Percentiles rank a stretch among this genome's conserved stretches.
Evolutionary conservation across 2,329 filamentous ascomycete species (phyloP).

Genomic region (Colletotrichum tropicicola): DNA sequence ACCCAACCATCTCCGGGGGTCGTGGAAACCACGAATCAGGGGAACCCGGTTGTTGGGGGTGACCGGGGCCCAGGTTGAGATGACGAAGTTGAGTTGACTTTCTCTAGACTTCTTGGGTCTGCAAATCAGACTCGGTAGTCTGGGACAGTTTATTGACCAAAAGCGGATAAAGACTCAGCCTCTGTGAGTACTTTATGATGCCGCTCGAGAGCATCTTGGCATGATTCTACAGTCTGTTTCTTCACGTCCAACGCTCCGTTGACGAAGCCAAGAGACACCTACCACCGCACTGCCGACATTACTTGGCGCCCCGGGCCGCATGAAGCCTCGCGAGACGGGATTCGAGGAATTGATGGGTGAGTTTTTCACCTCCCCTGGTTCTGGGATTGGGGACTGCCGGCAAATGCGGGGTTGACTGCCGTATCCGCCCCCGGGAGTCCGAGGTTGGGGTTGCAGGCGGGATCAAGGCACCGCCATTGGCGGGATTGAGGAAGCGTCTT

Average conservation of each 20-base stretch:
- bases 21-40: constrained; percentile 28
- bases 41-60: not conserved
- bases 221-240: too few relatives aligned
- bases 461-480: constrained; percentile 1
- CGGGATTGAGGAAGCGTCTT: not conserved
- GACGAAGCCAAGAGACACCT: not conserved
- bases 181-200: too few relatives aligned
- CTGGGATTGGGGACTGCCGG: constrained; percentile 4
- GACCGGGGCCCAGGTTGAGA: not conserved
- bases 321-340: not conserved
- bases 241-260: too few relatives aligned
- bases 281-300: not conserved
- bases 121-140: not conserved
- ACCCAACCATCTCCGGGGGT: not conserved
- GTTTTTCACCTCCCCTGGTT: not conserved
- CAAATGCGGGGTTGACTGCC: constrained; percentile 13
- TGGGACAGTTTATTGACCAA: too few relatives aligned
- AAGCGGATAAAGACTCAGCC: too few relatives aligned
- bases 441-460: not conserved
- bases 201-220: too few relatives aligned
- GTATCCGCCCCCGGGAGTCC: constrained; percentile 1
- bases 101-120: not conserved
- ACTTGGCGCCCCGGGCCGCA: not conserved
- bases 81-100: not conserved
- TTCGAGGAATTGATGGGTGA: constrained; percentile 8